A percentile compares a stretch with the other conserved stretches of the same genome.
phyloP scores from a whole-genome alignment of 345 rosid species.

The Barbarea vulgaris region DNA sequence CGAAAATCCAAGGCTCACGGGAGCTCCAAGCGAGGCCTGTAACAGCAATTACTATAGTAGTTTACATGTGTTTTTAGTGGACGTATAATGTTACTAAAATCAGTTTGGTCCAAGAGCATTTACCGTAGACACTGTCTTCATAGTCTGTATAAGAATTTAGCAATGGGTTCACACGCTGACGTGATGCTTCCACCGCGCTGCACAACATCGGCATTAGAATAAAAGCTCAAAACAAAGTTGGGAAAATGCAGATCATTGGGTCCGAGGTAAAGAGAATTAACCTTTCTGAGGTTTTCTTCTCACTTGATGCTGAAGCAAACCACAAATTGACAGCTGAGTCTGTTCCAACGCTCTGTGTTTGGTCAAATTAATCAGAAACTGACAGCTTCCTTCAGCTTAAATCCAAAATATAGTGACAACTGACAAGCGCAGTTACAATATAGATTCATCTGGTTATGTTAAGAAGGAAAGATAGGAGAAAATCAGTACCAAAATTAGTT shows the following conservation, averaged over 20 bases:
- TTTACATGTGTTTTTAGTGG: not conserved
- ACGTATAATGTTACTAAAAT: constrained; percentile 11
- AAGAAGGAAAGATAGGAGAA: constrained; percentile 15
- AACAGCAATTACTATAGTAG: not conserved
- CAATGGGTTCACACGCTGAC: constrained; percentile 46
- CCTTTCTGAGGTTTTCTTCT: constrained; percentile 57
- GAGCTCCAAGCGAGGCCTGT: constrained; percentile 92
- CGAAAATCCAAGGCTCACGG: constrained; percentile 85
- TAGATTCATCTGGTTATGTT: not conserved
- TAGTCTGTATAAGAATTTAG: constrained; percentile 73
- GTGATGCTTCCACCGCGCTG: constrained; percentile 50
- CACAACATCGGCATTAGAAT: not conserved
- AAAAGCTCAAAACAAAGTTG: not conserved
- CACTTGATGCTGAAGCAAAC: constrained; percentile 59
- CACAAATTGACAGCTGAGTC: constrained; percentile 91
- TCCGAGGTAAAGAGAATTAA: constrained; percentile 27
- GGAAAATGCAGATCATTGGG: not conserved
- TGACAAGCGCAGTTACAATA: not conserved
- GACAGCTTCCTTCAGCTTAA: not conserved
- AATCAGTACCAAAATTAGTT: constrained; percentile 66
- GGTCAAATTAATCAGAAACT: constrained; percentile 11
- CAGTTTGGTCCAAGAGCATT: constrained; percentile 19
- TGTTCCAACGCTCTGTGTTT: constrained; percentile 83
- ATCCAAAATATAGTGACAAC: not conserved
- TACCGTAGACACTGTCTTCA: constrained; percentile 92